Percentiles rank a stretch among this genome's conserved stretches.
Conservation (phyloP, 179 eudicot species). For the Silene vulgaris region DNA sequence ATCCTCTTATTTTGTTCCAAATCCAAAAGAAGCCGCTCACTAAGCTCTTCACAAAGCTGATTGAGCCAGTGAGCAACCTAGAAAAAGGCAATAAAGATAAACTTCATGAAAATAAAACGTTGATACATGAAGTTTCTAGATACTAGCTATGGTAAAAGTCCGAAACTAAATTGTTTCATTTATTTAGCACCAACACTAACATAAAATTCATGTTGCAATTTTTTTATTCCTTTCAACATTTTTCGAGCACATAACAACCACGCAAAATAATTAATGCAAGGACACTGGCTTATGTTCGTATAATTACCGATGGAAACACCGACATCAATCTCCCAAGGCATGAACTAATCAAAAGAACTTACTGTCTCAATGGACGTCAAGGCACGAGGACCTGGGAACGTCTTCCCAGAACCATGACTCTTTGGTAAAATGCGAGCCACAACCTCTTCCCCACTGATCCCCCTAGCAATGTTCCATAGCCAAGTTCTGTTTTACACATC, state of each 20-base stretch:
- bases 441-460: slow-evolving; percentile 83
- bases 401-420: slow-evolving; percentile 93
- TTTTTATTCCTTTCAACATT: neutral
- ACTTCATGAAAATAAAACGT: slow-evolving; percentile 3
- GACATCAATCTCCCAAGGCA: neutral
- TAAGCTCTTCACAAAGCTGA: slow-evolving; percentile 77
- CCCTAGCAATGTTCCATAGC: slow-evolving; percentile 94
- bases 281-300: neutral
- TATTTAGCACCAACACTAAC: neutral
- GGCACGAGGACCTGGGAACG: slow-evolving; percentile 79
- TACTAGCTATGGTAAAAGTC: neutral
- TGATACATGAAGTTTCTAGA: slow-evolving; percentile 3
- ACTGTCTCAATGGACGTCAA: slow-evolving; percentile 56
- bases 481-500: slow-evolving; percentile 53
- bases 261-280: neutral
- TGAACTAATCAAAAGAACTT: slow-evolving; percentile 22
- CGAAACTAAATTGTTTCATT: neutral
- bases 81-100: slow-evolving; percentile 9
- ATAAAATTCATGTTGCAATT: neutral
- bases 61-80: slow-evolving; percentile 86
- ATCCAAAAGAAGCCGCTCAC: slow-evolving; percentile 74
- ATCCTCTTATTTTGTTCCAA: slow-evolving; percentile 75
- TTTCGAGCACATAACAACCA: neutral
- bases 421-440: slow-evolving; percentile 84
- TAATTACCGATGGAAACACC: neutral